These are phyloP conservation scores for Globisporangium middletonii DNA, from an alignment of 352 stramenopile genomes.

Conservation along the genomic window DNA sequence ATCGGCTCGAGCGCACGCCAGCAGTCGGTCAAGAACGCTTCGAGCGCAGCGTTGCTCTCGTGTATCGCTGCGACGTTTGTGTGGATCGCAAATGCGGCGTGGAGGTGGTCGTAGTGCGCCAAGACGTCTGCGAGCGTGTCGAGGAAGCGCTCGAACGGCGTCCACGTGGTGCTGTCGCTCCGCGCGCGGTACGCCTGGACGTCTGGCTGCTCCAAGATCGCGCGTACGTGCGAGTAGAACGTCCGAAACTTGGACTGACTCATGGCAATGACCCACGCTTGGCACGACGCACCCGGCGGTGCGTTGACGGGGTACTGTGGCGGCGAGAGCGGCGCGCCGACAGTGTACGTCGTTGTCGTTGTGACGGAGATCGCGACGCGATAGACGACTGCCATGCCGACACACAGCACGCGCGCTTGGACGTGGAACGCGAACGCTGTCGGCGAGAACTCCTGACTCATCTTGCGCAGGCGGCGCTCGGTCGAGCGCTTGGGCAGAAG, in stretches of 20 bases:
- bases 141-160: conserved; percentile 43
- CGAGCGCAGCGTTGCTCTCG: conserved; percentile 29
- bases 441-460: conserved; percentile 51
- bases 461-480: conserved; percentile 47
- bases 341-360: conserved; percentile 7
- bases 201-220: conserved; percentile 31
- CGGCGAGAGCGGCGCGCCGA: conserved; percentile 14
- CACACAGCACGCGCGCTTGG: conserved; percentile 43
- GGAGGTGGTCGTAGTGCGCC: conserved; percentile 30
- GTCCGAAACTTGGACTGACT: conserved; percentile 48
- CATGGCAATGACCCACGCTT: conserved; percentile 57
- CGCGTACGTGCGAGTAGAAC: conserved; percentile 37
- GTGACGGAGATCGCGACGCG: conserved; percentile 36
- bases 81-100: conserved; percentile 37
- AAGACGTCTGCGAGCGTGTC: conserved; percentile 29
- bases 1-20: conserved; percentile 44
- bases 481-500: conserved; percentile 9
- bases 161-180: conserved; percentile 25
- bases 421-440: conserved; percentile 38
- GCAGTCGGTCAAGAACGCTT: conserved; percentile 38
- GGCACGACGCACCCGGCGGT: conserved; percentile 17
- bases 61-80: conserved; percentile 26
- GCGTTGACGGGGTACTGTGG: conserved; percentile 11
- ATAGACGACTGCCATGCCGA: conserved; percentile 51
- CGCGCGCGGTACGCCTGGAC: conserved; percentile 17